Base-by-base conservation (phyloP, 495 filamentous ascomycete genomes). In the Penicillium bialowiezense region DNA sequence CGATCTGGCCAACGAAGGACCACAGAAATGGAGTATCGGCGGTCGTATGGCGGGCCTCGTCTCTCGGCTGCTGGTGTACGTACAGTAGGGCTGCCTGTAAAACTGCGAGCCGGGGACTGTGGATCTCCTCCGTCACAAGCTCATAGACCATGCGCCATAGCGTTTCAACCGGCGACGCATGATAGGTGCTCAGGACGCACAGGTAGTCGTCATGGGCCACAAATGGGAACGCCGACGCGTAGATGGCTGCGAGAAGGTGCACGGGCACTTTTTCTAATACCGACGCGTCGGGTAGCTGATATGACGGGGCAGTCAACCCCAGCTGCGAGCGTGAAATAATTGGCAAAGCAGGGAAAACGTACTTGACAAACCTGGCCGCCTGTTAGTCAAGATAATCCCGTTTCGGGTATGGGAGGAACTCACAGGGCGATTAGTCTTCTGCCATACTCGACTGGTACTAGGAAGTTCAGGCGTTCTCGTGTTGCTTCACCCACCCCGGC, bases 91-190 rank as follows among this genome's bases (percentile, higher is more conserved):
- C 64, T 7, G 68, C 63, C 50, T 70, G 67, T 1, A 72, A 44
- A 10, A 67, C 63, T 5, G 63, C 58, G 1, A 72, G 55, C 8
- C 60, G 64, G 2, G 67, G 68, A 1, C 53, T 63, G 51, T 70
- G 67, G 19, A 67, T 68, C 34, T 72, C 68, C 36, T 70, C 56
- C 8, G 52, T 48, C 20, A 72, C 33, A 14, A 64, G 40, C 41
- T 69, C 63, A 41, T 68, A 64, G 1, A 61, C 58, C 28, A 68
- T 59, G 5, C 68, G 64, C 64, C 66, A 70, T 1, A 71, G 43
- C 1, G 50, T 54, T 19, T 63, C 38, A 2, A 63, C 45, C 1
- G 67, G 60, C 1, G 63, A 58, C 15, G 46, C 33, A 24, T 64
- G 57, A 37, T 70, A 73, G 0, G 60, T 63, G 19, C 55, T 57